Percentiles rank a stretch among this genome's conserved stretches.
These are phyloP conservation scores for Microbotryum violaceum DNA, from an alignment of 1,284 basidiomycete species.

Conservation along the genomic window DNA sequence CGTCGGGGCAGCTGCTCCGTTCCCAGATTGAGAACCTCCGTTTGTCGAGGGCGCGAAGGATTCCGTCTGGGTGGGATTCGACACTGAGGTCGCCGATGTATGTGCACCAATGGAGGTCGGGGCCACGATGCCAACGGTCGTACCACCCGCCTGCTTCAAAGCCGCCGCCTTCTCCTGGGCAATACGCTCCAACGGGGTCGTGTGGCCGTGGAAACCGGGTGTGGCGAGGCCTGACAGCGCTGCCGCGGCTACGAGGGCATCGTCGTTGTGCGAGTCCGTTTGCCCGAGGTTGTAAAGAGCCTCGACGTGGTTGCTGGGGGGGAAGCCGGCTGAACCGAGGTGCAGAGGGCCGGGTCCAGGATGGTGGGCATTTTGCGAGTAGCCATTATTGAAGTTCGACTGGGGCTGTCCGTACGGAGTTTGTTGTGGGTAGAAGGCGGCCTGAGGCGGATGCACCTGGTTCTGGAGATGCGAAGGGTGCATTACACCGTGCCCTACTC, in stretches of 20 bases:
- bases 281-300: slow-evolving; percentile 1
- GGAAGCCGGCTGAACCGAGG: not conserved
- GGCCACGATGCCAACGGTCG: not conserved
- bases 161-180: no score
- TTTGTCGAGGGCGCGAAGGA: not conserved
- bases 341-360: slow-evolving; percentile 8
- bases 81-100: not conserved
- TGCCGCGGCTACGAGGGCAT: slow-evolving; percentile 29
- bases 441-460: not conserved
- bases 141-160: no score
- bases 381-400: not conserved
- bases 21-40: not conserved
- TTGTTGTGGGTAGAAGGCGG: not conserved
- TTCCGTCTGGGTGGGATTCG: not conserved
- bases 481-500: not conserved
- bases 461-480: not conserved
- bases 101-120: not conserved
- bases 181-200: no score
- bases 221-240: slow-evolving; percentile 36
- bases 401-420: slow-evolving; percentile 5
- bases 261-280: slow-evolving; percentile 10
- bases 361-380: no score
- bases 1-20: not conserved
- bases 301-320: not conserved
- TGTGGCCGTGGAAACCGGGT: slow-evolving; percentile 7